Evolutionary conservation across 2,329 filamentous ascomycete species (phyloP), one percentile per base, ranked within the genome.

Genomic region (Aureobasidium mangrovei): DNA sequence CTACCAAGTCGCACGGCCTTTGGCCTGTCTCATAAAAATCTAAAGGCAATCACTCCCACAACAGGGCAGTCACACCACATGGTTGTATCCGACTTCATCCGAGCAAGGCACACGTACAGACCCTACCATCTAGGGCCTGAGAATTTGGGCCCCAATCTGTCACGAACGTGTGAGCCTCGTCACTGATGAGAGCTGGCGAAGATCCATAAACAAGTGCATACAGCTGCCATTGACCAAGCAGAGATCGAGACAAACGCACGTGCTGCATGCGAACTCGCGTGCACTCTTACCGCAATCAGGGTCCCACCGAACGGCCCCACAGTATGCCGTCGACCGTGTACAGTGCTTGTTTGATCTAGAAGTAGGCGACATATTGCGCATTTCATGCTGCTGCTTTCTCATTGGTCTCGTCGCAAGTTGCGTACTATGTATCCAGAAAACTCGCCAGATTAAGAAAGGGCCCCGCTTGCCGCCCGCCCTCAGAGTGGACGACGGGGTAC

Each of bases 321-420:
- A 24, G 9, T 29, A 40, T 28, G 9, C 18, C 47, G 9, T 8
- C 9, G 18, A 10, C 3, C n/a, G 29, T 27, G 28, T 18, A n/a
- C 9, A 28, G 38, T 51, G 36, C 10, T 35, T 51, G 47, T 33
- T 51, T 51, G 31, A 51, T 51, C 29, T 51, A 51, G 8, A 39
- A 42, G 18, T 42, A 51, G 47, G 47, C 47, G 38, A 38, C 7
- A 28, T 24, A 51, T 41, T 42, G 29, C 38, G 47, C 42, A 27
- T 36, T 51, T 51, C 47, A 51, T 51, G 47, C 38, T 33, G 41
- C 29, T 10, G 12, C 8, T 26, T 51, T 42, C 24, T 51, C 47
- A 51, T 51, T 51, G 47, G 47, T 51, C 47, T 51, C 47, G 47
- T 51, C 7, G 47, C 31, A 51, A 51, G 41, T 42, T 41, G 42